Conservation (phyloP, 352 stramenopile genomes). For the Phytophthora megakarya region DNA sequence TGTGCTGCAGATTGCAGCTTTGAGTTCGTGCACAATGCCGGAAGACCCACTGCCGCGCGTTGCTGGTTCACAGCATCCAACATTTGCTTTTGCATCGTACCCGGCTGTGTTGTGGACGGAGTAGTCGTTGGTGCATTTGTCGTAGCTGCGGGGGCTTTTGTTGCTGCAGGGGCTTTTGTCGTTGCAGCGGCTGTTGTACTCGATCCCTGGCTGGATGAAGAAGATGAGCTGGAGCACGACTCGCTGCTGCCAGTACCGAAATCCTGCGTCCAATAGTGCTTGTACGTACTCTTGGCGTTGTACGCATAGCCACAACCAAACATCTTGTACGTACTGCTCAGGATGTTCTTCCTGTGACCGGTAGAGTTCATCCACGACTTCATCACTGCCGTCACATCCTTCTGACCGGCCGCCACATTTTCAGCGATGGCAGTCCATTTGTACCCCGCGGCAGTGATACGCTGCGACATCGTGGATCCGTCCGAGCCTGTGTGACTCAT, state of each 20-base stretch:
- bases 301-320: constrained; percentile 41
- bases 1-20: constrained; percentile 33
- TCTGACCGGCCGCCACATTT: constrained; percentile 60
- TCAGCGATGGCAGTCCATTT: constrained; percentile 54
- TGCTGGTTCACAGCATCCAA: constrained; percentile 51
- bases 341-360: constrained; percentile 51
- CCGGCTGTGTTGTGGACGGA: constrained; percentile 5
- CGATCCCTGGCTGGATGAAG: constrained; percentile 1
- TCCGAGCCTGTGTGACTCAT: constrained; percentile 58
- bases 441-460: constrained; percentile 49
- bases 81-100: constrained; percentile 36
- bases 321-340: constrained; percentile 34
- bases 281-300: constrained; percentile 36
- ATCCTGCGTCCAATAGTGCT: constrained; percentile 63
- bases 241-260: constrained; percentile 40
- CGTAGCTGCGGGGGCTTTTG: constrained; percentile 21
- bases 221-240: constrained; percentile 16
- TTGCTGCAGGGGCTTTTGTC: constrained; percentile 16
- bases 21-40: constrained; percentile 39
- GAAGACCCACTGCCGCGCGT: constrained; percentile 34
- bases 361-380: constrained; percentile 60
- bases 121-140: constrained; percentile 8
- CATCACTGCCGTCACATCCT: constrained; percentile 50
- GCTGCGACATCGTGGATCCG: constrained; percentile 46
- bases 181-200: constrained; percentile 1